phyloP scores from a whole-genome alignment of 148 eudicot genomes.

The Rhododendron vialii region DNA sequence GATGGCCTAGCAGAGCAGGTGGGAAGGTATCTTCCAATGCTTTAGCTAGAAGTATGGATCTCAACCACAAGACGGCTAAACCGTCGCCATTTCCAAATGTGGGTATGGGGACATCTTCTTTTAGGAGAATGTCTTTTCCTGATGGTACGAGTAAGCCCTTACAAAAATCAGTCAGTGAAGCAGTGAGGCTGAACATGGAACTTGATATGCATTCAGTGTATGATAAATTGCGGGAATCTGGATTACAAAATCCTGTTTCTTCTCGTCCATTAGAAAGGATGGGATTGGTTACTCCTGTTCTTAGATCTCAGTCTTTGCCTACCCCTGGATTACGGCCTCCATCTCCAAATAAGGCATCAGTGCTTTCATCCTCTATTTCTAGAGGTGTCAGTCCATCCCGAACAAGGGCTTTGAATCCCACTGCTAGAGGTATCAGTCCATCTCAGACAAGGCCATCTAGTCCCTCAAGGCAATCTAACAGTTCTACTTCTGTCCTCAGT shows the following conservation, averaged over 20 bases:
- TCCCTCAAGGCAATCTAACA: slow-evolving; percentile 57
- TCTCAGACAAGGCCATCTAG: slow-evolving; percentile 67
- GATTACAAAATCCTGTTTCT: slow-evolving; percentile 23
- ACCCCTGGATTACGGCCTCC: slow-evolving; percentile 47
- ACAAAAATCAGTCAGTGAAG: slow-evolving; percentile 48
- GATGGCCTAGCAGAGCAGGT: slow-evolving; percentile 75
- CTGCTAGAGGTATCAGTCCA: slow-evolving; percentile 55
- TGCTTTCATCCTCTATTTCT: slow-evolving; percentile 23
- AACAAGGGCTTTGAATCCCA: slow-evolving; percentile 44
- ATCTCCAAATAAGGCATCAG: slow-evolving; percentile 49
- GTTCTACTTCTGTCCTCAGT: slow-evolving; percentile 82
- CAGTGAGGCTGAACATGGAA: slow-evolving; percentile 24
- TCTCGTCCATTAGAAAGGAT: slow-evolving; percentile 46
- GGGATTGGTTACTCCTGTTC: slow-evolving; percentile 26
- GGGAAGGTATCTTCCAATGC: slow-evolving; percentile 41
- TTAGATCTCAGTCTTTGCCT: slow-evolving; percentile 45
- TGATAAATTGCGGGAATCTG: slow-evolving; percentile 37
- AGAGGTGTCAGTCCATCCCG: slow-evolving; percentile 50
- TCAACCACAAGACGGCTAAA: slow-evolving; percentile 35
- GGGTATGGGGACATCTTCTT: slow-evolving; percentile 32
- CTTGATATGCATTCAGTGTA: slow-evolving; percentile 35
- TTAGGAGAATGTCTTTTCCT: slow-evolving; percentile 59
- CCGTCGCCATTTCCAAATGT: slow-evolving; percentile 20
- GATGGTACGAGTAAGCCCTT: slow-evolving; percentile 52
- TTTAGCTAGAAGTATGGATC: slow-evolving; percentile 47